Percentiles rank a stretch among this genome's conserved stretches.
Conservation (phyloP, 768 basidiomycete genomes). For the Kwoniella dendrophila region DNA sequence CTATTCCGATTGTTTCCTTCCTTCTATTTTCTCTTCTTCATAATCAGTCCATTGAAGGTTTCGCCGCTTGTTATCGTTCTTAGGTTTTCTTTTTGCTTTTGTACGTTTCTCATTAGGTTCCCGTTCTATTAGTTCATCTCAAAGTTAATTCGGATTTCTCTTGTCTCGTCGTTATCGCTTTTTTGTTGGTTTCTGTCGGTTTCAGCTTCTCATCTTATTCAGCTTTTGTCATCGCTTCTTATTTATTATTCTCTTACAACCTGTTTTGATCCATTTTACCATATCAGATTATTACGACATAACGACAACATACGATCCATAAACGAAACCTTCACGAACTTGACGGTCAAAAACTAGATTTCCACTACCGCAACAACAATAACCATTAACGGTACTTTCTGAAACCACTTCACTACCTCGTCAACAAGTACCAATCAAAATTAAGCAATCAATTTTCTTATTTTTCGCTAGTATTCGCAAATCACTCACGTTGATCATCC, state of each 20-base stretch:
- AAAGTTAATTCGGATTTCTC: not conserved
- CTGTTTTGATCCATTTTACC: too few relatives aligned
- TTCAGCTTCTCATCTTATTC: too few relatives aligned
- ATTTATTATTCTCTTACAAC: not conserved
- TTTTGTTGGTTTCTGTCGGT: not conserved
- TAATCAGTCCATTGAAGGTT: constrained; percentile 1
- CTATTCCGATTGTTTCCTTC: constrained; percentile 6
- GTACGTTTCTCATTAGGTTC: not conserved
- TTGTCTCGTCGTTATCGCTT: too few relatives aligned
- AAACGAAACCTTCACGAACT: not conserved
- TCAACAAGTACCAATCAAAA: too few relatives aligned
- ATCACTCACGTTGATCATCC: constrained; percentile 14
- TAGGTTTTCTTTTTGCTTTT: not conserved
- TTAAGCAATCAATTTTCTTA: not conserved
- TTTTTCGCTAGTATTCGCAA: not conserved
- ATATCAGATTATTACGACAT: too few relatives aligned
- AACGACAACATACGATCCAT: too few relatives aligned
- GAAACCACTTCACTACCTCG: constrained; percentile 7
- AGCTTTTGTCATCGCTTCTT: too few relatives aligned
- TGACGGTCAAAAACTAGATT: not conserved
- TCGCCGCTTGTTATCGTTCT: not conserved
- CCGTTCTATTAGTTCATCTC: not conserved
- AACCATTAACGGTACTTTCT: constrained; percentile 3
- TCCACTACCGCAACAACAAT: not conserved
- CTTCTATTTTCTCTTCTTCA: constrained; percentile 2